These are phyloP conservation scores for Hippophae tibetana DNA, from an alignment of 306 rosid species.

Conservation along the genomic window DNA sequence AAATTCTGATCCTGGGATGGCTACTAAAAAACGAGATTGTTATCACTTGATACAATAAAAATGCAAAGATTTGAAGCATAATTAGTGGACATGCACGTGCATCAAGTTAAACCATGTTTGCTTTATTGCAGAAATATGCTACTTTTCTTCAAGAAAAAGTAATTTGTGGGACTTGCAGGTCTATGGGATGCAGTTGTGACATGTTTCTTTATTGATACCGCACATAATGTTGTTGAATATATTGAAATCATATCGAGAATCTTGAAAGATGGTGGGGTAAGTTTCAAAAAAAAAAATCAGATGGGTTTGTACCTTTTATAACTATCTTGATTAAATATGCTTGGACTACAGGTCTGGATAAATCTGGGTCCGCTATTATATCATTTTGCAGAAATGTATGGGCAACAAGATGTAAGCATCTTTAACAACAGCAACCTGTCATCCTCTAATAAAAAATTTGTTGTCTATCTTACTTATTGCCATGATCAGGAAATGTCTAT, in stretches of 20 bases:
- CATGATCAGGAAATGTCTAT: constrained; percentile 72
- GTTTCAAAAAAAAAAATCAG: constrained; percentile 10
- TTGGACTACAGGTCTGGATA: constrained; percentile 78
- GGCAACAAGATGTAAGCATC: constrained; percentile 75
- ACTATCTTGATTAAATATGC: constrained; percentile 7
- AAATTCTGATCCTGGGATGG: too few relatives aligned
- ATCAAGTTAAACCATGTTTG: too few relatives aligned
- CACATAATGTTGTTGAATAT: constrained; percentile 84
- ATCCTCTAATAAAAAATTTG: background rate
- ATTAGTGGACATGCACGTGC: too few relatives aligned
- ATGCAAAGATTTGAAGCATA: too few relatives aligned
- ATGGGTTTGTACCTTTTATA: too few relatives aligned
- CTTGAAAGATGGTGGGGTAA: constrained; percentile 93
- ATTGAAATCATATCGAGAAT: constrained; percentile 75
- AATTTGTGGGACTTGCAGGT: constrained; percentile 42
- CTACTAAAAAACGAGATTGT: too few relatives aligned
- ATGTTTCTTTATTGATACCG: constrained; percentile 91
- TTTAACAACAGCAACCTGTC: constrained; percentile 1
- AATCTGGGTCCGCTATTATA: constrained; percentile 88
- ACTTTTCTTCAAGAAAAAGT: background rate
- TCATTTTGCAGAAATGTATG: constrained; percentile 86
- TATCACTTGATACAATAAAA: too few relatives aligned
- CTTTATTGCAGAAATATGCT: too few relatives aligned
- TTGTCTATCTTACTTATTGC: background rate
- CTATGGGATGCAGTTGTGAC: constrained; percentile 97